Evolutionary conservation across 805 yeast genomes (phyloP).

Genomic region (Cyberlindnera mississippiensis): DNA sequence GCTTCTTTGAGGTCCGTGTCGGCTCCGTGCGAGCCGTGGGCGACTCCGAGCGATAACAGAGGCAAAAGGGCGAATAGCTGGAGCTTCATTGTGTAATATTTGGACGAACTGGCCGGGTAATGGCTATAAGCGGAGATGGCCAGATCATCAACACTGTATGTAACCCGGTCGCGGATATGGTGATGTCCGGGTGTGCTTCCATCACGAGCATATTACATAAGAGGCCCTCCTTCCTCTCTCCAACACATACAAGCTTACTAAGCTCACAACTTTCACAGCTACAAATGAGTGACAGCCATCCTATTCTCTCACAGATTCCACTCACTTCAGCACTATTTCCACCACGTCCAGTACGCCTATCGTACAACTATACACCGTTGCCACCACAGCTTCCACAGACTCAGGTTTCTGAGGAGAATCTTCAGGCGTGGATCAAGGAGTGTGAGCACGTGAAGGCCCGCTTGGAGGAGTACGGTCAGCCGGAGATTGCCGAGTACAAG

Average conservation of each 20-base stretch:
- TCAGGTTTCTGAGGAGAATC: conserved; percentile 27
- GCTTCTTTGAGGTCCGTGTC: conserved; percentile 26
- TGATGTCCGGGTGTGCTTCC: conserved; percentile 1
- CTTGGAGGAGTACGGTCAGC: conserved; percentile 25
- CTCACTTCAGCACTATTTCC: conserved; percentile 47
- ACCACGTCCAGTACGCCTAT: conserved; percentile 52
- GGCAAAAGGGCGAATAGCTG: not conserved
- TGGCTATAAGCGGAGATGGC: no score
- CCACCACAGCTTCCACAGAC: conserved; percentile 34
- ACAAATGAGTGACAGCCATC: conserved; percentile 7
- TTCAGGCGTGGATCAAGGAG: conserved; percentile 31
- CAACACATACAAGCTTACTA: not conserved
- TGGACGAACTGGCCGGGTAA: no score
- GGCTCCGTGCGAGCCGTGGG: conserved; percentile 19
- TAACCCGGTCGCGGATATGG: not conserved
- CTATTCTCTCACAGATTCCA: conserved; percentile 38
- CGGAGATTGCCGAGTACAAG: conserved; percentile 25
- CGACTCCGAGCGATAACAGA: conserved; percentile 1
- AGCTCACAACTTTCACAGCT: no score
- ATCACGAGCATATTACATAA: no score
- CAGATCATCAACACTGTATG: not conserved
- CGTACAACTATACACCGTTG: conserved; percentile 41
- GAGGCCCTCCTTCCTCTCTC: no score
- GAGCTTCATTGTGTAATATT: conserved; percentile 1
- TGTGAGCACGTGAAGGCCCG: conserved; percentile 28